Base-by-base conservation (phyloP, 2,329 filamentous ascomycete genomes). In the Aschersonia sp. region DNA sequence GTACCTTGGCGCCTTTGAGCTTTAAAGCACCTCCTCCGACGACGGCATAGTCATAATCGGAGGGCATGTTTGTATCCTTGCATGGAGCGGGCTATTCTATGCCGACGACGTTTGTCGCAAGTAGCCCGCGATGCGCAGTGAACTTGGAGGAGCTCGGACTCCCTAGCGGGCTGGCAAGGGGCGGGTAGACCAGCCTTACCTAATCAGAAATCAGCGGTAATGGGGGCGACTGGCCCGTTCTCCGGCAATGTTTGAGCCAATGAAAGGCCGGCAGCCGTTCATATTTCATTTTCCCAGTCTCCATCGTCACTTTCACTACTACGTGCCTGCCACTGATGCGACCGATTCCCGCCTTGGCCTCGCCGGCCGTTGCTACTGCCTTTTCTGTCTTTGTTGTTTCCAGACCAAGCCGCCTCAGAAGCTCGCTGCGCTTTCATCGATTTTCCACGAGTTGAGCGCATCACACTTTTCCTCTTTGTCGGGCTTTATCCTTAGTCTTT, bases 1-100 rank as follows among this genome's bases (percentile, higher is more conserved):
- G 69, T 58, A 78, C 69, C 58, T 80, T 81, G 52, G 71, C 76
- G 58, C 88, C 87, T 69, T 96, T 96, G 51, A 96, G 76, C 61
- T 87, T 90, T 35, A 96, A 76, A 51, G 83, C 83, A 56, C 87
- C 87, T 58, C 82, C 74, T 51, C 76, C 74, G 49, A 71, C 65
- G 52, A 78, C 68, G 44, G 73, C 65, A 69, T 94, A 94, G 56
- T 94, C 86, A 63, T 22, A 22, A 22, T 85, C 82, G 48, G 78
- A 74, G 30, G 81, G 76, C 84, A 88, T 88, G 43, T n/a, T 42
- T 14, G 11, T 42, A 7, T 42, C 7, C 9, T 42, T 11, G 9
- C 10, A 7, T 5, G 7, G 41, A 14, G 42, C 35, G 35, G 8
- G 35, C 35, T 37, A 4, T 12, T 22, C 22, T 22, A 22, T 2